Base-by-base conservation (phyloP, 2,329 filamentous ascomycete genomes). In the Geoglossum cookeanum region DNA sequence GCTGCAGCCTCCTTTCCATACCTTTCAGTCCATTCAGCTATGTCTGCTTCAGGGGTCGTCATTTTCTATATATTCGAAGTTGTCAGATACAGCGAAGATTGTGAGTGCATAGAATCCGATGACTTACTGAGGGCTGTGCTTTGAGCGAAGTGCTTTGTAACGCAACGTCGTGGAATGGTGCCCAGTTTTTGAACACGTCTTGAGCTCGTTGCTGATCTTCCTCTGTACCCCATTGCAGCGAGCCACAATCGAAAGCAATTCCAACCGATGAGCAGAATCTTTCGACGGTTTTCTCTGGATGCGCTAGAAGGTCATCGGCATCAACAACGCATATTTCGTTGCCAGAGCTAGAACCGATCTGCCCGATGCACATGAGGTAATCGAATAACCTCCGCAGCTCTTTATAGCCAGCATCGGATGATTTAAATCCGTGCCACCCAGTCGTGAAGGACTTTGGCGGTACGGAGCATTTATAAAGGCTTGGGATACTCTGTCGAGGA, bases 111-210 rank as follows among this genome's bases (percentile, higher is more conserved):
- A 7, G 7, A 35, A 30, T 17, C n/a, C 13, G 57, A 51, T 15
- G 30, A 37, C 37, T 15, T 17, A 58, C 37, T 52, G 15, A 39
- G 0, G 54, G 44, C 35, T 44, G 51, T 56, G 86, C 80, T 67
- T 83, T 84, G 65, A 98, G 73, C 60, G 81, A 82, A 42, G 77
- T 84, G 66, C 87, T 94, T 63, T 85, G 76, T 64, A 97, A 87
- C 15, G 89, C 92, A 74, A 97, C 92, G 63, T 97, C 86, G 69
- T 97, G 92, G 72, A 94, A 97, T 9, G 91, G 92, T 63, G 82
- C 85, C 92, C 92, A 97, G 74, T 97, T 97, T 72, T 90, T 88
- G 71, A 97, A 97, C 17, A 82, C 83, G 61, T 81, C 77, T 62
- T 78, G 75, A 3, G 90, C 91, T 60, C 78, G 74, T 55, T 71